Conservation (phyloP, 768 basidiomycete species). For the Antrodiella citrinella region DNA sequence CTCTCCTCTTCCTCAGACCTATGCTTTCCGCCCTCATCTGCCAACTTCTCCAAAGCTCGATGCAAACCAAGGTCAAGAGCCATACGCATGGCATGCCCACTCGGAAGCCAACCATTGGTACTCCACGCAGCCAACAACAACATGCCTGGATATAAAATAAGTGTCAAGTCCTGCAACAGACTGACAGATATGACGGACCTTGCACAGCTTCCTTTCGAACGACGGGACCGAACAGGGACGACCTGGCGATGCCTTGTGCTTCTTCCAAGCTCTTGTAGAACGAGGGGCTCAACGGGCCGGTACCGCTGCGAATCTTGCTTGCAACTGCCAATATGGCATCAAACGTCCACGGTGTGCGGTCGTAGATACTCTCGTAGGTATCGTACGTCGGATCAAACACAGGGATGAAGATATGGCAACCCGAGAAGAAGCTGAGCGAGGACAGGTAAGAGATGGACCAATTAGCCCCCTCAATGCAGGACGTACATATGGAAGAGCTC, state of each 20-base stretch:
- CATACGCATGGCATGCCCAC: slow-evolving; percentile 95
- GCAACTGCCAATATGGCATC: slow-evolving; percentile 91
- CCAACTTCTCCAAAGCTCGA: slow-evolving; percentile 85
- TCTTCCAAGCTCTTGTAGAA: slow-evolving; percentile 92
- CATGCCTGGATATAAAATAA: slow-evolving; percentile 56
- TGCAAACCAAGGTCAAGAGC: slow-evolving; percentile 90
- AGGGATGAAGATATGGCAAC: slow-evolving; percentile 94
- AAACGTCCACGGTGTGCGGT: slow-evolving; percentile 93
- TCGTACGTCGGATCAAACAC: slow-evolving; percentile 91
- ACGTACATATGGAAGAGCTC: slow-evolving; percentile 86
- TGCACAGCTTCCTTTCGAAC: slow-evolving; percentile 93
- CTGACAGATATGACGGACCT: slow-evolving; percentile 47
- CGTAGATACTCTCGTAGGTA: slow-evolving; percentile 86
- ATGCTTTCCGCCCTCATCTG: slow-evolving; percentile 54
- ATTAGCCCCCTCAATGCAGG: too few species aligned
- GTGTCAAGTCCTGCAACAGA: slow-evolving; percentile 9
- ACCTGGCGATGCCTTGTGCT: slow-evolving; percentile 92
- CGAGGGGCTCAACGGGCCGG: slow-evolving; percentile 73
- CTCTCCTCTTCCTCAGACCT: slow-evolving; percentile 78
- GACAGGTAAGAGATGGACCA: too few species aligned
- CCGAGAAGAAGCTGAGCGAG: slow-evolving; percentile 89
- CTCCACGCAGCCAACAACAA: slow-evolving; percentile 88
- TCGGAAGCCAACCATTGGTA: slow-evolving; percentile 91
- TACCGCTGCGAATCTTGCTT: slow-evolving; percentile 86
- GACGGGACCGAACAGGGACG: slow-evolving; percentile 87